Conservation (phyloP, 2,329 filamentous ascomycete genomes). For the Hypocrella siamensis region DNA sequence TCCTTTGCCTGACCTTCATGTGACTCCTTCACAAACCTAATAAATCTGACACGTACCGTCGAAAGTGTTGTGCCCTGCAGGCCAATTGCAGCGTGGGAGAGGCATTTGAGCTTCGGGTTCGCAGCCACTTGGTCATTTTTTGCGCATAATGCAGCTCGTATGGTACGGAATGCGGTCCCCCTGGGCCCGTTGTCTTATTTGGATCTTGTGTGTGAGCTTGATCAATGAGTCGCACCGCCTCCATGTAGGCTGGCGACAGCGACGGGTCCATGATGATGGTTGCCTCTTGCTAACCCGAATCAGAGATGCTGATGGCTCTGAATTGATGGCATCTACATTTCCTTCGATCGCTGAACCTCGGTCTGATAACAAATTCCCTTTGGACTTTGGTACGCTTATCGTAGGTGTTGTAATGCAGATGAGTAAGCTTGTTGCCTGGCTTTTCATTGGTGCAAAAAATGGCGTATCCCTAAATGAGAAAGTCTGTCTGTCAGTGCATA, state of each 20-base stretch:
- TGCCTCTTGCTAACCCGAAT: background rate
- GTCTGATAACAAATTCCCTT: too few relatives aligned
- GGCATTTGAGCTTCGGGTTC: constrained; percentile 41
- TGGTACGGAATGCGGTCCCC: constrained; percentile 32
- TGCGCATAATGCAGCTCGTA: constrained; percentile 74
- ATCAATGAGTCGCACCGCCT: constrained; percentile 55
- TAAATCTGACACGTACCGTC: constrained; percentile 27
- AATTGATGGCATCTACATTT: background rate
- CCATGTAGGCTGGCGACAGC: constrained; percentile 16
- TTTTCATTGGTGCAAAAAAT: too few relatives aligned
- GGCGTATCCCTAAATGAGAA: too few relatives aligned
- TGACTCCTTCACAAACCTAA: background rate
- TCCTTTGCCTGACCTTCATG: background rate
- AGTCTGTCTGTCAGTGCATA: too few relatives aligned
- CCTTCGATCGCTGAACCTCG: background rate
- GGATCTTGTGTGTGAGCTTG: constrained; percentile 33
- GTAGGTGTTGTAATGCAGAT: too few relatives aligned
- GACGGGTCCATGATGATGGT: background rate
- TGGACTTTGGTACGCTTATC: too few relatives aligned
- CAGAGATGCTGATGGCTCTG: background rate
- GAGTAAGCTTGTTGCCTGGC: too few relatives aligned
- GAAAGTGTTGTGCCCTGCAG: constrained; percentile 72
- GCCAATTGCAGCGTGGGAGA: constrained; percentile 56
- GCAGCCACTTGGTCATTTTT: constrained; percentile 64
- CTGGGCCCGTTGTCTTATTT: constrained; percentile 21